Evolutionary conservation across 106 monocot genomes (phyloP).

Genomic region (Platanthera guangdongensis): DNA sequence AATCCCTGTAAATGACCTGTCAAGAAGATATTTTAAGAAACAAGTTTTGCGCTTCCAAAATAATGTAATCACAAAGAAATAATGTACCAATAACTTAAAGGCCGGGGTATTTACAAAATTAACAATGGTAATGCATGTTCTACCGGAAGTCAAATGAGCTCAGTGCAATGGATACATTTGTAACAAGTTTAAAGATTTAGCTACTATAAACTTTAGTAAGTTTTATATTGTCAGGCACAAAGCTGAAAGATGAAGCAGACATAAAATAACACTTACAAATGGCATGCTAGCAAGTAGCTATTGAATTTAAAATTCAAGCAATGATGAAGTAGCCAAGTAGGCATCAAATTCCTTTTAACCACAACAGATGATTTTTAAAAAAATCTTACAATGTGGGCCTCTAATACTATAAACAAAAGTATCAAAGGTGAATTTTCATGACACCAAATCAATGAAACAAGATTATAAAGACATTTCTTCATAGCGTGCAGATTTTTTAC

Average conservation of each 20-base stretch:
- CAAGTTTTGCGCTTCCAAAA: neutral
- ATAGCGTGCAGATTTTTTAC: neutral
- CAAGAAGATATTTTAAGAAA: neutral
- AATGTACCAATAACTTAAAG: neutral
- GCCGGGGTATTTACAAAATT: neutral
- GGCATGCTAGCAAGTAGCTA: neutral
- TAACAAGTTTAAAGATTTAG: neutral
- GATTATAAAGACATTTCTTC: neutral
- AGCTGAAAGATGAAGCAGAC: neutral
- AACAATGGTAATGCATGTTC: neutral
- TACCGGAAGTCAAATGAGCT: neutral
- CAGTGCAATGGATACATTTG: neutral
- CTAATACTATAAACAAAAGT: neutral
- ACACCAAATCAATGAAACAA: neutral
- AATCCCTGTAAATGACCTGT: slow-evolving; percentile 35
- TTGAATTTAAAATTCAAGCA: neutral
- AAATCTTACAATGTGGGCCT: neutral
- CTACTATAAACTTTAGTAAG: neutral
- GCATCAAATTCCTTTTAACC: too few relatives aligned
- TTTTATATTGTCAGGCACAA: neutral
- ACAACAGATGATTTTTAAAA: neutral
- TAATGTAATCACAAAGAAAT: neutral
- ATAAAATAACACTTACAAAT: neutral
- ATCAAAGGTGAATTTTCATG: neutral
- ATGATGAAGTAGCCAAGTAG: too few relatives aligned